phyloP scores from a whole-genome alignment of 371 early-diverging fungal genomes.

The Circinella umbellata region DNA sequence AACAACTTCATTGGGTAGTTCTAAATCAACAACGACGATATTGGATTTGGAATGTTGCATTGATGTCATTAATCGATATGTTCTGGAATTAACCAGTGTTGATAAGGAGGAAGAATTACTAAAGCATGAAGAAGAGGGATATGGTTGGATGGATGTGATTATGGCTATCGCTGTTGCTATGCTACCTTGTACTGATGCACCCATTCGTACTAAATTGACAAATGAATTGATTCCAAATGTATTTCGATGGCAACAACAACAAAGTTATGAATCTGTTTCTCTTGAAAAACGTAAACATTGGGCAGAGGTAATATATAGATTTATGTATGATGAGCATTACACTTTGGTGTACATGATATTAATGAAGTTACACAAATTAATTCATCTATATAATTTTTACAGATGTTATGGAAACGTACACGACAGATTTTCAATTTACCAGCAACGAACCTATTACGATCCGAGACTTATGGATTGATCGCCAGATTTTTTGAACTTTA shows the following conservation, averaged over 20 bases:
- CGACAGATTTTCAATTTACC: slow-evolving; percentile 48
- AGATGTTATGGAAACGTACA: slow-evolving; percentile 54
- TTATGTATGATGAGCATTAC: no score
- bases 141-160: slow-evolving; percentile 42
- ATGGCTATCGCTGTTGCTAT: slow-evolving; percentile 40
- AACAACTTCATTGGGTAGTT: background rate
- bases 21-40: slow-evolving; percentile 8
- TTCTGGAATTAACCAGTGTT: slow-evolving; percentile 23
- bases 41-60: slow-evolving; percentile 50
- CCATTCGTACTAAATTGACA: slow-evolving; percentile 36
- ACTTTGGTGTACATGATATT: no score
- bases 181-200: slow-evolving; percentile 48
- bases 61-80: slow-evolving; percentile 35
- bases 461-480: slow-evolving; percentile 50
- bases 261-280: slow-evolving; percentile 10
- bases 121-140: slow-evolving; percentile 25
- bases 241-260: slow-evolving; percentile 40
- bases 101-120: background rate
- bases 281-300: slow-evolving; percentile 30
- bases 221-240: slow-evolving; percentile 46
- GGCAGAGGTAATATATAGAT: slow-evolving; percentile 31
- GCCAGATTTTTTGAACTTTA: slow-evolving; percentile 51
- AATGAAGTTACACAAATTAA: background rate
- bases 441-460: slow-evolving; percentile 49
- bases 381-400: background rate